These are phyloP conservation scores for Hypoxylon sp. DNA, from an alignment of 2,329 filamentous ascomycete genomes.

Conservation along the genomic window DNA sequence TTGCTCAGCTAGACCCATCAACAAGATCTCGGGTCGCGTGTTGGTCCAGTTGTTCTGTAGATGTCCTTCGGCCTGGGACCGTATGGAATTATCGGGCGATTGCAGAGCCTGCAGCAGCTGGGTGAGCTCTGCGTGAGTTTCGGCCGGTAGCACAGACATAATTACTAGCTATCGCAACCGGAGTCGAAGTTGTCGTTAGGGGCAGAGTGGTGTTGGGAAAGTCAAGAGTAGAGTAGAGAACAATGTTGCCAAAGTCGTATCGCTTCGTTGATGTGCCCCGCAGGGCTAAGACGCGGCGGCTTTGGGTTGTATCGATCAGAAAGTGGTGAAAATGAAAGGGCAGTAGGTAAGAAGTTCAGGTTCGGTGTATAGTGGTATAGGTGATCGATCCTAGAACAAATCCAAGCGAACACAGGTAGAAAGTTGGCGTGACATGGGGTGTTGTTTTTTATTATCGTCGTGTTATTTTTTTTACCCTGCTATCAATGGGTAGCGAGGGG, in stretches of 20 bases:
- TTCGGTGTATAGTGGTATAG: neutral
- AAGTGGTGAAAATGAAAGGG: conserved; percentile 12
- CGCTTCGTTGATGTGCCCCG: conserved; percentile 39
- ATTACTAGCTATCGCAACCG: conserved; percentile 9
- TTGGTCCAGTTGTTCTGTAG: conserved; percentile 90
- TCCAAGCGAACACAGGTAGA: conserved; percentile 14
- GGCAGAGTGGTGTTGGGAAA: neutral
- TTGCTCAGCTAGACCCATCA: conserved; percentile 96
- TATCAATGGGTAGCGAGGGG: conserved; percentile 34
- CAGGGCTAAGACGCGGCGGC: conserved; percentile 42
- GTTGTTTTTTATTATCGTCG: conserved; percentile 18
- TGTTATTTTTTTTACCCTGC: conserved; percentile 31
- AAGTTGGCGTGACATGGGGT: conserved; percentile 3
- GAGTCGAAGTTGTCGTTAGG: neutral
- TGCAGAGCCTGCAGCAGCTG: conserved; percentile 90
- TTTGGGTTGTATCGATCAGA: neutral
- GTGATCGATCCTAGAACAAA: conserved; percentile 24
- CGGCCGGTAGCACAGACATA: conserved; percentile 88
- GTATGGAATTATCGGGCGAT: conserved; percentile 86
- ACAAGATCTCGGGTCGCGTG: conserved; percentile 82
- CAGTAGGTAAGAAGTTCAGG: conserved; percentile 3
- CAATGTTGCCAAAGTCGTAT: conserved; percentile 24
- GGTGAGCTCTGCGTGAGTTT: conserved; percentile 84
- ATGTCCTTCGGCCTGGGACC: conserved; percentile 89
- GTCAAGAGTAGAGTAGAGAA: conserved; percentile 6